phyloP scores from a whole-genome alignment of 371 early-diverging fungal genomes.

The Dichotomocladium elegans region DNA sequence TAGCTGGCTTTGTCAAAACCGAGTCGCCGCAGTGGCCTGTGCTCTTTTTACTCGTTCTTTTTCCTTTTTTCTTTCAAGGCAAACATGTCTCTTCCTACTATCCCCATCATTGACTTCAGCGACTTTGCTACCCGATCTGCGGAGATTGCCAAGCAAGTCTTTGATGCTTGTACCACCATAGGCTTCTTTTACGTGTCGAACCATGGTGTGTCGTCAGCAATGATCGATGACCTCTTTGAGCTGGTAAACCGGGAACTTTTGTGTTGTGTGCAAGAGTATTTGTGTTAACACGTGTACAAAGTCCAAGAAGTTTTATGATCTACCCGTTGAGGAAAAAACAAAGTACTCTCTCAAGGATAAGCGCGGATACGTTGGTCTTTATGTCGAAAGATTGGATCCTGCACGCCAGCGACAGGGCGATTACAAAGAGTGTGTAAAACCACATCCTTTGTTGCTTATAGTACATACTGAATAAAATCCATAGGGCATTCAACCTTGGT shows the following conservation, averaged over 20 bases:
- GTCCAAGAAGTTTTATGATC: constrained; percentile 5
- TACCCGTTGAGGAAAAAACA: not conserved
- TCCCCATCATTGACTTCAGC: constrained; percentile 5
- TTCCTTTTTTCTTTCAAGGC: no score
- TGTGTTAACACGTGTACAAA: not conserved
- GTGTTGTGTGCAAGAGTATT: no score
- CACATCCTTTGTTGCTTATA: no score
- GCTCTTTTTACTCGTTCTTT: no score
- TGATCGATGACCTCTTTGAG: not conserved
- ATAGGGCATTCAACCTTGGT: constrained; percentile 23
- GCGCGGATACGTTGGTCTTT: constrained; percentile 5
- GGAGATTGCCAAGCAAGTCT: constrained; percentile 1
- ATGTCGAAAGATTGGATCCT: constrained; percentile 27
- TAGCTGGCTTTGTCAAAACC: no score
- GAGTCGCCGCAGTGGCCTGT: no score
- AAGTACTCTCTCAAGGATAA: not conserved
- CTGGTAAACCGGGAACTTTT: not conserved
- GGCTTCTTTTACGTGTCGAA: constrained; percentile 8
- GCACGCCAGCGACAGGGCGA: constrained; percentile 36
- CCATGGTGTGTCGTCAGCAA: constrained; percentile 1
- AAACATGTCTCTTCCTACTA: no score
- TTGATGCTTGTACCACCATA: constrained; percentile 2
- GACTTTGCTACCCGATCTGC: constrained; percentile 1
- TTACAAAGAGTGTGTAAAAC: constrained; percentile 48
- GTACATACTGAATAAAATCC: not conserved